Percentiles rank a stretch among this genome's conserved stretches.
Conservation (phyloP, 2,329 filamentous ascomycete species). For the Aspergillus sclerotialis region DNA sequence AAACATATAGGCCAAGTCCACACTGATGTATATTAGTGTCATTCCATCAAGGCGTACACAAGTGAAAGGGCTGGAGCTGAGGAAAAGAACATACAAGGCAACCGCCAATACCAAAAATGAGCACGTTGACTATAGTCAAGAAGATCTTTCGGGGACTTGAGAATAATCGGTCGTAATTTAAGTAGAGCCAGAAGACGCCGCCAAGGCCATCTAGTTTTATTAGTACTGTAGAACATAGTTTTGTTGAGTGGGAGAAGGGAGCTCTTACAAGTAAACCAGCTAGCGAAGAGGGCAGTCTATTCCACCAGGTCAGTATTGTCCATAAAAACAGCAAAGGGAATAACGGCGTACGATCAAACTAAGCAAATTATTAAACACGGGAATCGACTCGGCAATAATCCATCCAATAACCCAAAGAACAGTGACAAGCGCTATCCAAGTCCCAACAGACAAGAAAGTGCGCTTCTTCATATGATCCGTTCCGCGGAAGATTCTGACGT, state of each 20-base stretch:
- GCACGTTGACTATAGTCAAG: conserved; percentile 33
- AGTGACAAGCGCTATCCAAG: conserved; percentile 50
- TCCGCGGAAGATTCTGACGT: conserved; percentile 51
- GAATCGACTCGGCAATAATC: conserved; percentile 59
- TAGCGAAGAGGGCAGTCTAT: conserved; percentile 53
- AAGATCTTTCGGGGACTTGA: conserved; percentile 31
- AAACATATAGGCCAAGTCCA: no score
- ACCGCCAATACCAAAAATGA: conserved; percentile 20
- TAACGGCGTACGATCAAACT: conserved; percentile 51
- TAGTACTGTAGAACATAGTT: neutral
- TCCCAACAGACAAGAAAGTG: conserved; percentile 40
- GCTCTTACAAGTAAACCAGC: conserved; percentile 52
- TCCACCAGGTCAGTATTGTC: no score
- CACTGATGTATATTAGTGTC: no score
- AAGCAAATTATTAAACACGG: conserved; percentile 57
- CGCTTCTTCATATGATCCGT: conserved; percentile 44
- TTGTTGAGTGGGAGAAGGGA: neutral
- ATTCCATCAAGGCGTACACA: no score
- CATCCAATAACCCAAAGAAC: conserved; percentile 51
- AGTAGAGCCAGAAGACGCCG: neutral
- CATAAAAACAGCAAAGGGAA: no score
- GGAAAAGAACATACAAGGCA: conserved; percentile 1
- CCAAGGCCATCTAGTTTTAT: neutral
- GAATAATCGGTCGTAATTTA: conserved; percentile 7
- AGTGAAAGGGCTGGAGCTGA: neutral